Percentiles rank a stretch among this genome's conserved stretches.
These are phyloP conservation scores for Rubroboletus satanas DNA, from an alignment of 768 basidiomycete genomes.

Conservation along the genomic window DNA sequence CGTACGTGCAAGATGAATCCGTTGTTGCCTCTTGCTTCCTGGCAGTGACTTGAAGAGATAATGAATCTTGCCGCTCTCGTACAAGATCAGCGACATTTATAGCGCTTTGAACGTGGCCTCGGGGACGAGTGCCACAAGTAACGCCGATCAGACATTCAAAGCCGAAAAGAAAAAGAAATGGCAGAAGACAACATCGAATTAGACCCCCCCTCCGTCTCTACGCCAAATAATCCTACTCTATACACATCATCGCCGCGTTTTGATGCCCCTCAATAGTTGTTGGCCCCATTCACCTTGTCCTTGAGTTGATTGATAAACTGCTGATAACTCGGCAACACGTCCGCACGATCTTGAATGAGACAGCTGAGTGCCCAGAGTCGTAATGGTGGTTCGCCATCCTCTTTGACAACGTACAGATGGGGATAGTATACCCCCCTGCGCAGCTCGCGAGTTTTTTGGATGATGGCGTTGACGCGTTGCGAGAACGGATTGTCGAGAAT, in stretches of 20 bases:
- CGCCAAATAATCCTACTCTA: not conserved
- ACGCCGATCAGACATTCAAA: not conserved
- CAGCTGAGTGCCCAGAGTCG: constrained; percentile 93
- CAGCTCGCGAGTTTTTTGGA: constrained; percentile 93
- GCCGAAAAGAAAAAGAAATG: not conserved
- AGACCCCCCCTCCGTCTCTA: not conserved
- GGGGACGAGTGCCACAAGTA: too few species aligned
- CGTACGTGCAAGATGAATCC: constrained; percentile 31
- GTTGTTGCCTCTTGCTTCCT: not conserved
- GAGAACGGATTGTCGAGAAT: constrained; percentile 90
- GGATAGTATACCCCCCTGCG: constrained; percentile 90
- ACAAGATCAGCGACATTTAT: too few species aligned
- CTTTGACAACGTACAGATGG: constrained; percentile 94
- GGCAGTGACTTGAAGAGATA: too few species aligned
- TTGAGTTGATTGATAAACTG: constrained; percentile 89
- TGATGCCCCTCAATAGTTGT: constrained; percentile 25
- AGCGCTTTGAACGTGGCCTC: not conserved
- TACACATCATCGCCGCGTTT: not conserved
- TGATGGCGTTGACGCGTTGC: constrained; percentile 89
- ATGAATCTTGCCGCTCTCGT: too few species aligned
- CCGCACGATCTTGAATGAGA: constrained; percentile 93
- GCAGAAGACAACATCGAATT: not conserved
- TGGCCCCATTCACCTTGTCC: constrained; percentile 60
- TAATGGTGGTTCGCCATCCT: constrained; percentile 94
- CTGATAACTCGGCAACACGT: constrained; percentile 92